Percentiles rank a stretch among this genome's conserved stretches.
Conservation (phyloP, 163 green algal genomes). For the Scenedesmus sp. region DNA sequence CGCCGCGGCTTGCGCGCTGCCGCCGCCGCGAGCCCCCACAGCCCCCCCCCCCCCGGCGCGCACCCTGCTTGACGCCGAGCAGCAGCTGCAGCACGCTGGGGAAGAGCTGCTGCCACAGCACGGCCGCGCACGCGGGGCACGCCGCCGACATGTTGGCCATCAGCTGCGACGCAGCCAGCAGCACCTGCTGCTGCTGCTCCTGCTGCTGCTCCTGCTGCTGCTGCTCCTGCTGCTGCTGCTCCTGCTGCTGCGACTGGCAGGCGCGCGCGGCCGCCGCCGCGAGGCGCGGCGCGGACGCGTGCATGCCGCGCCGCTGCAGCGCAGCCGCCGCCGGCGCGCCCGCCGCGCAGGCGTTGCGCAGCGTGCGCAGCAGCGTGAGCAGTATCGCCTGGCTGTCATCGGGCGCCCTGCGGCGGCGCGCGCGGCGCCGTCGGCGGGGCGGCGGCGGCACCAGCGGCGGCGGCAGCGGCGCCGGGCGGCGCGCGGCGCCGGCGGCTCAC, state of each 20-base stretch:
- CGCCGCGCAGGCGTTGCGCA: slow-evolving; percentile 46
- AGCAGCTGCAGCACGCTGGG: slow-evolving; percentile 19
- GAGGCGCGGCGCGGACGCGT: not conserved
- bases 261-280: slow-evolving; percentile 8
- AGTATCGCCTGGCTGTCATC: too few relatives aligned
- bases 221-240: not conserved
- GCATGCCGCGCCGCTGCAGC: not conserved
- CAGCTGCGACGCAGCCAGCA: slow-evolving; percentile 37
- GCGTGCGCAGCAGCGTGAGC: slow-evolving; percentile 14
- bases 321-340: slow-evolving; percentile 10
- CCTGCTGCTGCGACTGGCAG: not conserved
- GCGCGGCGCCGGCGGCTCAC: too few relatives aligned
- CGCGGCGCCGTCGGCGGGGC: too few relatives aligned
- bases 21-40: too few relatives aligned
- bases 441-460: too few relatives aligned
- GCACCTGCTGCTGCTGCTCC: slow-evolving; percentile 28
- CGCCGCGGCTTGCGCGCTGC: too few relatives aligned
- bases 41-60: too few relatives aligned
- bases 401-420: too few relatives aligned
- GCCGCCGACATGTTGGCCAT: slow-evolving; percentile 40
- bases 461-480: too few relatives aligned
- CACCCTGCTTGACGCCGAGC: slow-evolving; percentile 7
- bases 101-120: slow-evolving; percentile 20
- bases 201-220: slow-evolving; percentile 20
- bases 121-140: not conserved